These are phyloP conservation scores for Tolypocladium cylindrosporum DNA, from an alignment of 2,329 filamentous ascomycete genomes.

Conservation along the genomic window DNA sequence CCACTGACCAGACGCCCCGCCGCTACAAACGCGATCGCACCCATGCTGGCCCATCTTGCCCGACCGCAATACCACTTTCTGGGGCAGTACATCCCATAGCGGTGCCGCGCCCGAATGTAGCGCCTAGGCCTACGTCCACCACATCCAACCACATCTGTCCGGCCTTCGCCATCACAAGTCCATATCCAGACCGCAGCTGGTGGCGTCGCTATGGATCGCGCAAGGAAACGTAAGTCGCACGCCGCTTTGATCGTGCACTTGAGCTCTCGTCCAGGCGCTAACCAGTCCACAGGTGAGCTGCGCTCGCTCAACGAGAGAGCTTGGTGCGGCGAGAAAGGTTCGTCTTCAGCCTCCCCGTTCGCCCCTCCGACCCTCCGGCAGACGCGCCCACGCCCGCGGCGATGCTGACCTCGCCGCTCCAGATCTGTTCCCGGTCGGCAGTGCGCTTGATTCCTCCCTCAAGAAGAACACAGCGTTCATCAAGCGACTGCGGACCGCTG, in stretches of 20 bases:
- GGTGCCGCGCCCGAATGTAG: constrained; percentile 38
- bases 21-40: constrained; percentile 14
- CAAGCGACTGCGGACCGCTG: constrained; percentile 83
- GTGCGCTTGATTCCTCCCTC: constrained; percentile 82
- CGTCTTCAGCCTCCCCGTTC: constrained; percentile 9
- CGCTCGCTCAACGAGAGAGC: constrained; percentile 77
- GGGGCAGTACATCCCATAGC: constrained; percentile 31
- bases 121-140: constrained; percentile 11
- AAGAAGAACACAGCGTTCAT: constrained; percentile 99
- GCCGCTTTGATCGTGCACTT: neutral
- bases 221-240: constrained; percentile 46
- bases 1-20: neutral
- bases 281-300: constrained; percentile 60
- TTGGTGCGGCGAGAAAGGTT: constrained; percentile 85
- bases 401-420: constrained; percentile 7
- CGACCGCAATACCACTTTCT: constrained; percentile 21
- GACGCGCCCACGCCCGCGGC: constrained; percentile 1
- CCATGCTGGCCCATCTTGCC: constrained; percentile 28
- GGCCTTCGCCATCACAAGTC: neutral
- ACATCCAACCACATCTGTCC: neutral
- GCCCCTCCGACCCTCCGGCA: neutral
- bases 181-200: neutral
- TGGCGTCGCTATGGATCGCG: constrained; percentile 48
- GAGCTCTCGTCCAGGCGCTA: constrained; percentile 3
- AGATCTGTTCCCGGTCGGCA: constrained; percentile 67